Evolutionary conservation across 2,329 filamentous ascomycete species (phyloP), one percentile per base, ranked within the genome.

Genomic region (Penicillium brevicompactum): DNA sequence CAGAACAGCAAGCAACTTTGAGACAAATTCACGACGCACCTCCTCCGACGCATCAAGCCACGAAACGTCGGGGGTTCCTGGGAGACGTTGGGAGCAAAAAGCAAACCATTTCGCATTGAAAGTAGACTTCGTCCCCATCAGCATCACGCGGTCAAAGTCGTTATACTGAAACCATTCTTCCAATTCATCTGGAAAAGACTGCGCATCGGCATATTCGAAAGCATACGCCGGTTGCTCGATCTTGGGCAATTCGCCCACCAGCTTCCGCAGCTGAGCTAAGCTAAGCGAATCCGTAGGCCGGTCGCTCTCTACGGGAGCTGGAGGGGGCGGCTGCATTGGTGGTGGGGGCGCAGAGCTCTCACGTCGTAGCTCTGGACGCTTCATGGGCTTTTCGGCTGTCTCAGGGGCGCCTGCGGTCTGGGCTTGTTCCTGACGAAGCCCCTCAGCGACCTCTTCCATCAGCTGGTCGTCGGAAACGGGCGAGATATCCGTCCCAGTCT

Each of bases 161-260:
- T 89, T 89, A 75, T 97, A 97, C 50, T 88, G 87, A 74, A 99
- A 99, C 94, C 94, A 99, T 76, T 99, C 94, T 70, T 97, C 91
- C 46, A 99, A 82, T 78, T 99, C 94, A 60, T 94, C 91, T 16
- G 90, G 86, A 65, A 96, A 88, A 0, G 85, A 79, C 21, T 87
- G 87, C 53, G 84, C 83, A 72, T 93, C 89, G 24, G 83, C 78
- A 76, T 93, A 93, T 60, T 84, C 84, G 71, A 96, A 99, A 57
- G 94, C 92, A 78, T 99, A 99, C 10, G 86, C 85, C 42, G 83
- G 80, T 47, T 88, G 84, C 62, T 92, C 89, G 49, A 81, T 70
- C 60, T 84, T 85, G 14, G 88, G 88, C 63, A 91, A 86, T 56
- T 92, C 89, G 59, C 86, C 84, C 16, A 92, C 87, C 51, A 92